Evolutionary conservation across 371 early-diverging fungal species (phyloP).

Genomic region (Mortierella sp.): DNA sequence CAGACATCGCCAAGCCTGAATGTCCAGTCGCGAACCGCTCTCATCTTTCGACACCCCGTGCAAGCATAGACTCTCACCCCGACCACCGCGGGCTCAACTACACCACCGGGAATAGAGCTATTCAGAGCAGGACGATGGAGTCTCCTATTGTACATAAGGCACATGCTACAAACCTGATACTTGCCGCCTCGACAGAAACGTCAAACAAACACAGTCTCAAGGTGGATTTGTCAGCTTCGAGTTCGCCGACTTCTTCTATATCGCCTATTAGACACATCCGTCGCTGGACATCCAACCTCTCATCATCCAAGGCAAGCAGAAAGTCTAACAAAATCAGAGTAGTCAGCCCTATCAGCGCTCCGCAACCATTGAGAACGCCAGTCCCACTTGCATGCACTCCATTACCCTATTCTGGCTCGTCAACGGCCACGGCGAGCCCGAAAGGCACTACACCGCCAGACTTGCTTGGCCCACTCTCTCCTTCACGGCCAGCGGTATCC

Average conservation of each 20-base stretch:
- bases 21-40: not conserved
- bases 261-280: slow-evolving; percentile 47
- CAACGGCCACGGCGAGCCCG: not conserved
- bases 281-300: slow-evolving; percentile 38
- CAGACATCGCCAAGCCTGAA: slow-evolving; percentile 15
- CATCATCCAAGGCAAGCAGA: slow-evolving; percentile 13
- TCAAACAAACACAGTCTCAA: too few relatives aligned
- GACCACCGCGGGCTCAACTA: not conserved
- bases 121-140: too few relatives aligned
- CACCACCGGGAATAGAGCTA: not conserved
- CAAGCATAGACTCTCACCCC: slow-evolving; percentile 12
- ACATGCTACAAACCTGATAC: too few relatives aligned
- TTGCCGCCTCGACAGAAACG: not conserved
- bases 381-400: slow-evolving; percentile 48
- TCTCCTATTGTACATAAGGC: too few relatives aligned
- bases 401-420: slow-evolving; percentile 36
- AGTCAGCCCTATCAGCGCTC: slow-evolving; percentile 40
- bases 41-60: not conserved
- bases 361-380: slow-evolving; percentile 38
- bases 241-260: not conserved
- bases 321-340: slow-evolving; percentile 26
- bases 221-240: not conserved
- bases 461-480: slow-evolving; percentile 7
- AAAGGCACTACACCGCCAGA: not conserved
- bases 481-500: slow-evolving; percentile 25